Base-by-base conservation (phyloP, 169 alveolate species). In the Eimeria praecox region DNA sequence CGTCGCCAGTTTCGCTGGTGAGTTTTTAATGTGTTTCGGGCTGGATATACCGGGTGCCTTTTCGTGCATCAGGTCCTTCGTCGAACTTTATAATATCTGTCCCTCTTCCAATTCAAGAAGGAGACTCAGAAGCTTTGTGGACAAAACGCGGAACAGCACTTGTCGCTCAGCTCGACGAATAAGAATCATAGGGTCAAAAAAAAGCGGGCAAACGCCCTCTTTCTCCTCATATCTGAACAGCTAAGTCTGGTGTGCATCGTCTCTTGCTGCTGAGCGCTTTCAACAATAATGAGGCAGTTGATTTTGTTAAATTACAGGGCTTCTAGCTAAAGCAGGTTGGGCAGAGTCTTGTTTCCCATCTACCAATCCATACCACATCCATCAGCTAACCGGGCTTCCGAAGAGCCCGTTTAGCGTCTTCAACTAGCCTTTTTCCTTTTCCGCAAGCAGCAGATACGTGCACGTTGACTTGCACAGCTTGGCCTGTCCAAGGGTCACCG, bases 61-160 rank as follows among this genome's bases (percentile, higher is more conserved):
- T 30, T 16, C 42, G 10, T 83, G 73, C 75, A 33, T 40, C 82
- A 86, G 93, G 93, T 62, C 59, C 80, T 40, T 54, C 49, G 18
- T 86, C 93, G 20, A 86, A 62, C 93, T 86, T 86, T 59, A 59
- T 86, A 56, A n/a, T 86, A 40, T 86, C 77, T 20, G 80, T 59
- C 62, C 80, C 93, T 33, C 93, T 86, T 8, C 93, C 93, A 27
- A 86, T 86, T 18, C 56, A 35, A 73, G 82, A 86, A 64, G 80
- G 42, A 62, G 93, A 86, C 56, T 35, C 93, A 38, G 82, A 86
- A 86, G 80, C 93, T 22, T 4, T 73, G 12, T 86, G 93, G 93
- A 73, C 82, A 38, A 86, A 86, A 64, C 78, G 93, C 1, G 93
- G 93, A 38, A 64, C 93, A 86, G 93, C 93, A 40, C 93, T 86